Evolutionary conservation across 495 filamentous ascomycete genomes (phyloP).

Genomic region (Daldinia grandis): DNA sequence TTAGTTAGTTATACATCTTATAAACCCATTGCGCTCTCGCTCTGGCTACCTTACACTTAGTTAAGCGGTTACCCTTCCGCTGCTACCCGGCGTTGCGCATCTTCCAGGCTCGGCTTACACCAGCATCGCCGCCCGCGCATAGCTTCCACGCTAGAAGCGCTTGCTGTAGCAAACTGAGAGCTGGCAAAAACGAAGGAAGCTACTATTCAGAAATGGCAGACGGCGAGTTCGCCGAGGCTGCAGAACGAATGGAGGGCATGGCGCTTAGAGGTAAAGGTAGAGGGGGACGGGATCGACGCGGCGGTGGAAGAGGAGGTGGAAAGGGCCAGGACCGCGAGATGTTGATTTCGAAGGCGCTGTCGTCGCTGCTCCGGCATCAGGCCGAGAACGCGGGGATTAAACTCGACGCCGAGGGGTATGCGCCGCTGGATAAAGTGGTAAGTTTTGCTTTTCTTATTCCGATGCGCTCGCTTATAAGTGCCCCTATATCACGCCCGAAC

Average conservation of each 20-base stretch:
- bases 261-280: constrained; percentile 24
- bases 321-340: constrained; percentile 61
- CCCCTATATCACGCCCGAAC: not conserved
- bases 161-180: not conserved
- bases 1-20: not conserved
- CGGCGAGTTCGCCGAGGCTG: constrained; percentile 30
- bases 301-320: constrained; percentile 46
- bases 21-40: not conserved
- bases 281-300: constrained; percentile 21
- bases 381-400: constrained; percentile 79
- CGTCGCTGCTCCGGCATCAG: constrained; percentile 81
- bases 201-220: constrained; percentile 9
- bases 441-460: constrained; percentile 56
- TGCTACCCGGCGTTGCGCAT: not conserved
- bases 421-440: constrained; percentile 79
- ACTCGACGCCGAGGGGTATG: constrained; percentile 82
- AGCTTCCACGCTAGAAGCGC: not conserved
- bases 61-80: not conserved
- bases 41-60: not conserved
- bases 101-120: not conserved
- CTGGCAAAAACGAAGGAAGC: not conserved
- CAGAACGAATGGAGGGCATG: constrained; percentile 26
- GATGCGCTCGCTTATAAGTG: too few relatives aligned
- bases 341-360: constrained; percentile 81
- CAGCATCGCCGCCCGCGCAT: not conserved